phyloP scores from a whole-genome alignment of 305 asterid species.

The Euphrasia arctica region DNA sequence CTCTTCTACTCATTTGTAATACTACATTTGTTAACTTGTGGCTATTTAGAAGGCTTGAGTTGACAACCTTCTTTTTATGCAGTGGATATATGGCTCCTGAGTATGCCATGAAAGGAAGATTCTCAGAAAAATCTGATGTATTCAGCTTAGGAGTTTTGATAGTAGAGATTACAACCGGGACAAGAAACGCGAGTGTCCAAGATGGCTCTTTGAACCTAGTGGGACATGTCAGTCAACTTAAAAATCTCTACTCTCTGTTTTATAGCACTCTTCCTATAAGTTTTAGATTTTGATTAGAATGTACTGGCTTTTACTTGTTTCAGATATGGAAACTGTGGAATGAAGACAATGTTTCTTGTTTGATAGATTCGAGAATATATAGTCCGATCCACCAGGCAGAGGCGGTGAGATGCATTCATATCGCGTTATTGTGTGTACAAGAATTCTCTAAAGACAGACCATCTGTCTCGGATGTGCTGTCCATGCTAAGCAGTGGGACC shows the following conservation, averaged over 20 bases:
- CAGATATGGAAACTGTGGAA: constrained; percentile 57
- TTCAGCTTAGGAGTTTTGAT: constrained; percentile 57
- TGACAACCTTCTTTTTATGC: constrained; percentile 25
- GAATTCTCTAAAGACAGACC: constrained; percentile 45
- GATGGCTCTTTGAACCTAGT: constrained; percentile 44
- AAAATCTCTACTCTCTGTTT: neutral
- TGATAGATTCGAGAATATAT: constrained; percentile 39
- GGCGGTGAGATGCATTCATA: constrained; percentile 39
- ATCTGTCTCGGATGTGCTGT: constrained; percentile 35
- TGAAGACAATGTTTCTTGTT: constrained; percentile 23
- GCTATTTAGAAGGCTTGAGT: neutral
- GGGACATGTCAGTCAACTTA: constrained; percentile 41
- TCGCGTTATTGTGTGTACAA: constrained; percentile 50
- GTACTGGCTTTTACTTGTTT: neutral
- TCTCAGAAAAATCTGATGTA: constrained; percentile 53
- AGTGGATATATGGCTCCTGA: constrained; percentile 66
- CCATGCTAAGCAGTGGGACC: constrained; percentile 43
- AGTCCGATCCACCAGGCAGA: constrained; percentile 24
- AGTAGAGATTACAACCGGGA: constrained; percentile 45
- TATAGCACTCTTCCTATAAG: neutral
- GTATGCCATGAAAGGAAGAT: constrained; percentile 53
- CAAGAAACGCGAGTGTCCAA: constrained; percentile 39
- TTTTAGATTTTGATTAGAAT: too few species aligned
- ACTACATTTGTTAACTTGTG: neutral
- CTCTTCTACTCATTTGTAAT: neutral